Base-by-base conservation (phyloP, 2,329 filamentous ascomycete genomes). In the Talaromyces sp. region DNA sequence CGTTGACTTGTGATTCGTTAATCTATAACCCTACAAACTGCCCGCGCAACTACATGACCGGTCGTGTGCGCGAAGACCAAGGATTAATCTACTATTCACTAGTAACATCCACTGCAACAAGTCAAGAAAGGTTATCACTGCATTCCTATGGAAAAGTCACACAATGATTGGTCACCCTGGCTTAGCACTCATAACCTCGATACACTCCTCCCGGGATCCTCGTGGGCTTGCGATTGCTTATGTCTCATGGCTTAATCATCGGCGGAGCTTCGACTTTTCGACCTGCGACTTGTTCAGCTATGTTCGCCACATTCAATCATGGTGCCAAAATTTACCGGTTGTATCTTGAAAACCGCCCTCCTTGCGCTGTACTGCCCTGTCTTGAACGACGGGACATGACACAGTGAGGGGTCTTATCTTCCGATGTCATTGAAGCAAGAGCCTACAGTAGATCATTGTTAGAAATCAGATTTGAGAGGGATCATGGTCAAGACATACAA, bases 381-480 rank as follows among this genome's bases (percentile, higher is more conserved):
- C 83, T 82, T 54, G 75, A 82, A 70, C 83, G 89, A 61, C 95
- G 89, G 67, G 93, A 97, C 93, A 99, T 97, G 65, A 94, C 90
- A 70, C 91, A 95, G 38, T 87, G 81, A 0, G 95, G 92, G 63
- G 86, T 86, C 56, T 81, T 83, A 69, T 98, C 93, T 29, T 87
- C 85, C 1, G 89, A 91, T 43, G 90, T 87, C 91, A 98, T 96
- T 2, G 92, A 96, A 1, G 93, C 92, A 62, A 99, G 80, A 5
- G 93, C 93, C 81, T 84, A 64, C 19, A 47, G 31, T 59, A 22
- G 15, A 40, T 61, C 19, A 36, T 40, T 58, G 31, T 56, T 56
- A 45, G 10, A 10, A 58, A 51, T 5, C 17, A 54, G 13, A 3
- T 11, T 19, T 29, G 1, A 25, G 22, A 13, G 17, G 5, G 4